Conservation (phyloP, 768 basidiomycete species). For the Boletus edulis region DNA sequence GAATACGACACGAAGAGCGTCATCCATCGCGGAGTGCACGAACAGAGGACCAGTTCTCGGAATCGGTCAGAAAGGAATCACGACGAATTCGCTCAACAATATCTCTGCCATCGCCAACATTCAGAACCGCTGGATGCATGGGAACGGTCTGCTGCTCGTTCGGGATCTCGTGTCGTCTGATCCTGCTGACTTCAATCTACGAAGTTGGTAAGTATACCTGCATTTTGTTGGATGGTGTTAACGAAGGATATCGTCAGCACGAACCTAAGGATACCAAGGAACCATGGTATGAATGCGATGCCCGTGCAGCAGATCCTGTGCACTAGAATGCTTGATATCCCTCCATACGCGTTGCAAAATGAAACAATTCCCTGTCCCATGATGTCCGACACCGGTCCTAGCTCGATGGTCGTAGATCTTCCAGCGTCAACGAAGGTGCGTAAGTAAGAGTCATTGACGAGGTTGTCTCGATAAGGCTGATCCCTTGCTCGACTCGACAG, state of each 20-base stretch:
- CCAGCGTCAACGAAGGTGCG: slow-evolving; percentile 9
- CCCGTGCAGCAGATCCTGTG: slow-evolving; percentile 2
- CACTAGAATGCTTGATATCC: not conserved
- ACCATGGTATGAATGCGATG: not conserved
- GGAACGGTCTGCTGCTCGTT: slow-evolving; percentile 7
- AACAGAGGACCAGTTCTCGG: slow-evolving; percentile 1
- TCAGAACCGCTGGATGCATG: slow-evolving; percentile 3
- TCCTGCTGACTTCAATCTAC: slow-evolving; percentile 17
- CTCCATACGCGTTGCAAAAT: not conserved
- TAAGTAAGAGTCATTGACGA: not conserved
- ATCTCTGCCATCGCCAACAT: slow-evolving; percentile 9
- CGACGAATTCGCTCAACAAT: slow-evolving; percentile 15
- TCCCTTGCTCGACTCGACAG: not conserved
- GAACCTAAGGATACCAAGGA: not conserved
- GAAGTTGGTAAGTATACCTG: slow-evolving; percentile 5
- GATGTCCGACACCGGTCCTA: not conserved
- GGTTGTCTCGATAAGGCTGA: not conserved
- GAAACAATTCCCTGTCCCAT: not conserved
- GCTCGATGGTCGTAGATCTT: not conserved
- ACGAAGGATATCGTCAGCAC: slow-evolving; percentile 3
- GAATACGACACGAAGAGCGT: slow-evolving; percentile 5
- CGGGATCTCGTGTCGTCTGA: slow-evolving; percentile 13
- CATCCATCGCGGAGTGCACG: slow-evolving; percentile 2
- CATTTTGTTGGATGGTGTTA: not conserved
- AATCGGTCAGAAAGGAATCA: slow-evolving; percentile 15